Evolutionary conservation across 108 stramenopile species (phyloP), one percentile per base, ranked within the genome.

Genomic region (Asterionellopsis glacialis): DNA sequence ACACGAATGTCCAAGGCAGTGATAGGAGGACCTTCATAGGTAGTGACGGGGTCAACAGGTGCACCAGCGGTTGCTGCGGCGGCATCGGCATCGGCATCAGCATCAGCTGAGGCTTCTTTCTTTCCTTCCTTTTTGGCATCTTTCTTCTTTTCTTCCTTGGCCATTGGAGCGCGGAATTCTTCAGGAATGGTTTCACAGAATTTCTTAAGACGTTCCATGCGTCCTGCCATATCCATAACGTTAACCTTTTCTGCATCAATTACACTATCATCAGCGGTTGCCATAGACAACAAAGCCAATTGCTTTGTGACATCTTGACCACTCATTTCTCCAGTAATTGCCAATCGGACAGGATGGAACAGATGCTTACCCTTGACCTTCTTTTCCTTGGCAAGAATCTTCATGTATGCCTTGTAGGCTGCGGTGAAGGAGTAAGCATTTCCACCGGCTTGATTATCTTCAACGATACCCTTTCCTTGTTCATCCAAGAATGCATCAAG

Each of bases 241-340:
- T 63, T 70, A 22, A 64, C 75, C 39, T 71, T 74, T 9, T 81
- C 84, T 14, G 57, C 26, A 67, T 87, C 79, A 38, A 94, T 75
- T 3, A 80, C 79, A 45, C 72, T 70, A 26, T 74, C 75, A 24
- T 79, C 79, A n/a, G 22, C 61, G 11, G 60, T 61, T 47, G 88
- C 90, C 69, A 95, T 56, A 12, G 73, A 59, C 40, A 96, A 65
- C 42, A 98, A 67, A 11, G 77, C 67, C 27, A 98, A 51, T 65
- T 98, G 97, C 68, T 93, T 93, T 9, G 96, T 95, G 11, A 98
- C 94, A 74, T 98, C 97, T 70, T 95, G 94, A 22, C 97, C 97
- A 56, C 92, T 94, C 94, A 96, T 96, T 67, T 88, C 90, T 19
- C 95, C 97, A 9, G 97, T 98, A 62, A 98, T 50, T 13, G 92